A percentile compares a stretch with the other conserved stretches of the same genome.
Conservation (phyloP, 2,329 filamentous ascomycete genomes). For the Fusarium sp. region DNA sequence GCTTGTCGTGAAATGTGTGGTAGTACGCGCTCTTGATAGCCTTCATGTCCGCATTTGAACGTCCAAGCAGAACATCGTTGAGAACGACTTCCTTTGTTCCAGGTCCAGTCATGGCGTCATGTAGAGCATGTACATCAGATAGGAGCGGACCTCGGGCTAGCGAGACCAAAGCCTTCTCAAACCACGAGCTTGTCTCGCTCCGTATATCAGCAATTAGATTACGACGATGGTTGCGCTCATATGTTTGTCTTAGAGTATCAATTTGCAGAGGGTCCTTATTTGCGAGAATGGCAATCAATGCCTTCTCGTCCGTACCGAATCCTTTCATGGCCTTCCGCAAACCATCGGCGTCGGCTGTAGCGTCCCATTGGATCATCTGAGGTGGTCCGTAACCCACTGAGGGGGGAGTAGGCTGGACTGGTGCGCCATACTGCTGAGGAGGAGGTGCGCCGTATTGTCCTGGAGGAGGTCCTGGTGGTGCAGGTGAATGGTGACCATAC, state of each 20-base stretch:
- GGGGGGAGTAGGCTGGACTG: slow-evolving; percentile 68
- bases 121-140: slow-evolving; percentile 77
- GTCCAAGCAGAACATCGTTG: slow-evolving; percentile 85
- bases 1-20: slow-evolving; percentile 70
- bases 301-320: slow-evolving; percentile 87
- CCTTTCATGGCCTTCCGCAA: slow-evolving; percentile 91
- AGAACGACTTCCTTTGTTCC: slow-evolving; percentile 90
- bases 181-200: slow-evolving; percentile 79
- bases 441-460: slow-evolving; percentile 50
- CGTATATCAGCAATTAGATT: slow-evolving; percentile 80
- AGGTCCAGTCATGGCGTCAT: slow-evolving; percentile 78
- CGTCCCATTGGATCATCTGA: slow-evolving; percentile 77
- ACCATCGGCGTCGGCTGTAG: slow-evolving; percentile 73
- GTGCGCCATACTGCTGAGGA: slow-evolving; percentile 54
- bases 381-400: slow-evolving; percentile 80
- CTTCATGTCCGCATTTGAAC: slow-evolving; percentile 87
- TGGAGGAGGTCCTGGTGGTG: slow-evolving; percentile 36
- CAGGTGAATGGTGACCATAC: slow-evolving; percentile 44
- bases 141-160: slow-evolving; percentile 82
- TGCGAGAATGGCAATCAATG: slow-evolving; percentile 76
- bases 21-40: slow-evolving; percentile 87
- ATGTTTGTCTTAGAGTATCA: slow-evolving; percentile 74
- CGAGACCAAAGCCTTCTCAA: slow-evolving; percentile 79
- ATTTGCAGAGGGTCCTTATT: slow-evolving; percentile 83
- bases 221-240: slow-evolving; percentile 71